Evolutionary conservation across 1,139 yeast species (phyloP).

Genomic region (Yamadazyma triangularis): DNA sequence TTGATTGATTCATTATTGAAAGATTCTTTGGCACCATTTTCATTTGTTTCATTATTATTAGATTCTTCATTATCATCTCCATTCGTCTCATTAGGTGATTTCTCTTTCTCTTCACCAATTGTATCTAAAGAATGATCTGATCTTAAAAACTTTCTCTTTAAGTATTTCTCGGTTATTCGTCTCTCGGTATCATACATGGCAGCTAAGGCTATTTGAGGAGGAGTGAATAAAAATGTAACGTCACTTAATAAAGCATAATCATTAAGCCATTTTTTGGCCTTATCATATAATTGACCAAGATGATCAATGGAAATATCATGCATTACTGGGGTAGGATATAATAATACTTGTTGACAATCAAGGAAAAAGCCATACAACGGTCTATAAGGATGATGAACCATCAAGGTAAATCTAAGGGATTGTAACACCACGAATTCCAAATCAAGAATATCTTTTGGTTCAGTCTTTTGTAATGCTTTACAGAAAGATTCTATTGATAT

Average conservation of each 20-base stretch:
- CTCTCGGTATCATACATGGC: slow-evolving; percentile 67
- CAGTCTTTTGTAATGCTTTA: slow-evolving; percentile 60
- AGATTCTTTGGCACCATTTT: too few relatives aligned
- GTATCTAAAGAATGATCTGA: too few relatives aligned
- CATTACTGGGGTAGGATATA: slow-evolving; percentile 30
- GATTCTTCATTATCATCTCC: too few relatives aligned
- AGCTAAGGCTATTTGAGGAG: slow-evolving; percentile 93
- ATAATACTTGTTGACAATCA: slow-evolving; percentile 69
- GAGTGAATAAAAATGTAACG: slow-evolving; percentile 72
- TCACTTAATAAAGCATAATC: slow-evolving; percentile 68
- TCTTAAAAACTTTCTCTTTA: slow-evolving; percentile 51
- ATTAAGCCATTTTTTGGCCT: slow-evolving; percentile 59
- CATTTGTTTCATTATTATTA: too few relatives aligned
- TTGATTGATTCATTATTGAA: too few relatives aligned
- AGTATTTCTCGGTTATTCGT: slow-evolving; percentile 60
- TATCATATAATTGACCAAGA: slow-evolving; percentile 58
- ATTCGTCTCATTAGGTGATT: too few relatives aligned
- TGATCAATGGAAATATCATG: slow-evolving; percentile 27
- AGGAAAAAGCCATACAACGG: slow-evolving; percentile 90
- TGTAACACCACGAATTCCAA: slow-evolving; percentile 75
- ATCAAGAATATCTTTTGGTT: slow-evolving; percentile 63
- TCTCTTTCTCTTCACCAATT: too few relatives aligned
- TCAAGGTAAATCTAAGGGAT: slow-evolving; percentile 69
- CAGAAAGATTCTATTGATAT: slow-evolving; percentile 83
- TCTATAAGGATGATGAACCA: slow-evolving; percentile 84